These are phyloP conservation scores for Limtongia smithiae DNA, from an alignment of 805 yeast species.

Conservation along the genomic window DNA sequence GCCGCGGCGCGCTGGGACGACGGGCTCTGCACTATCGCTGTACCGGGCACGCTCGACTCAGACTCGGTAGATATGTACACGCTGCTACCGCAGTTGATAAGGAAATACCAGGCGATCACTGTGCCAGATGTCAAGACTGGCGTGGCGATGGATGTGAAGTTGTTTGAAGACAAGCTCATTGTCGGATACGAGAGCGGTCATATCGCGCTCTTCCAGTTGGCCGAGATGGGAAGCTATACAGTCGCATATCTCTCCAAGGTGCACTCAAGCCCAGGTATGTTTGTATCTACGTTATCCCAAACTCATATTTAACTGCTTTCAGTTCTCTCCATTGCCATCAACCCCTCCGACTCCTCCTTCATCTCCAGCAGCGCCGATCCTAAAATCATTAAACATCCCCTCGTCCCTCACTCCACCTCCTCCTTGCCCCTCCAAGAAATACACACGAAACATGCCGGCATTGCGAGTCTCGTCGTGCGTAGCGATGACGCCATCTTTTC, in stretches of 20 bases:
- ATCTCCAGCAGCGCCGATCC: constrained; percentile 38
- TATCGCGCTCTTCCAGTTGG: constrained; percentile 39
- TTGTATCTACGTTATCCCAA: not conserved
- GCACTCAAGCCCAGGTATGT: constrained; percentile 38
- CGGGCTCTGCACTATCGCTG: constrained; percentile 40
- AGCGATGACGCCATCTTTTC: constrained; percentile 31
- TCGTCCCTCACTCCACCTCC: constrained; percentile 8
- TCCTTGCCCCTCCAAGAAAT: constrained; percentile 2
- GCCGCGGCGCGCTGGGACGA: constrained; percentile 44
- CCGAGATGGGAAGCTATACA: not conserved
- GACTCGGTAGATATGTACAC: constrained; percentile 56
- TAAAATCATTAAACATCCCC: constrained; percentile 33
- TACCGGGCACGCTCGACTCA: constrained; percentile 65
- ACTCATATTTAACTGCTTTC: not conserved
- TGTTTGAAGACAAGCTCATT: constrained; percentile 36
- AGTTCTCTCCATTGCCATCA: constrained; percentile 30
- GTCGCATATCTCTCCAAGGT: constrained; percentile 26
- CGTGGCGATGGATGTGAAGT: constrained; percentile 58
- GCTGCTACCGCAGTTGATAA: constrained; percentile 32
- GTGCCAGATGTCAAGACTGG: constrained; percentile 29
- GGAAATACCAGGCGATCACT: constrained; percentile 32
- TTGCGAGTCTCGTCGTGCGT: constrained; percentile 32
- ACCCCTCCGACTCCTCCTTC: constrained; percentile 28
- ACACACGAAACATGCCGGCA: constrained; percentile 34
- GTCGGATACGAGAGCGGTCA: constrained; percentile 79